Base-by-base conservation (phyloP, 2,329 filamentous ascomycete genomes). In the Colletotrichum phormii region DNA sequence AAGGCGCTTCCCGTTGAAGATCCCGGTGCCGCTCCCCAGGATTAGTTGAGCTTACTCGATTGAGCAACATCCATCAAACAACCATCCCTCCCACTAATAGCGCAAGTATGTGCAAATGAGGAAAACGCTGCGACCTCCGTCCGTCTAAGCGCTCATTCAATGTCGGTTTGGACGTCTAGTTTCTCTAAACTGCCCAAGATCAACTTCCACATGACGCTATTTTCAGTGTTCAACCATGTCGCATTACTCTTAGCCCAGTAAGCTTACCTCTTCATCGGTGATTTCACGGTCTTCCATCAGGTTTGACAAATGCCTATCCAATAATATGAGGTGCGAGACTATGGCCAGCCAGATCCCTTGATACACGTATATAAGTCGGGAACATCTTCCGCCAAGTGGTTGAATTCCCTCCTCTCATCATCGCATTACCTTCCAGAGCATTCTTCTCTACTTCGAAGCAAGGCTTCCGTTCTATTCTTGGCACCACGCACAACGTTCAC, bases 51-150 rank as follows among this genome's bases (percentile, higher is more conserved):
- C 18, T 31, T 8, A 5, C 55, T 33, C 15, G 51, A 49, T 46
- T 68, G 24, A 46, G 11, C 15, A 22, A 24, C 26, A 35, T 37
- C 51, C 31, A 57, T 31, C 59, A 68, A 51, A 68, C 66, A 42
- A 12, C 35, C 51, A 64, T 9, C 2, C 33, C 13, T 59, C 26
- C 64, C 66, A 64, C 59, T 46, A 64, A 59, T 57, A 6, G 35
- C 35, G 35, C 35, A 37, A 37, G 35, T 18, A 42, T 31, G 12
- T 46, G 35, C 42, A 26, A 15, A 29, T 35, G n/a, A 24, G 49
- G 26, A 8, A 64, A 26, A 15, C 15, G 4, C 24, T 5, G 15
- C 26, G 15, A 37, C 35, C 35, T 15, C 35, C 12, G 35, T 37
- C 15, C 5, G 35, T 4, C 35, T 37, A 13, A 37, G 35, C 35